phyloP scores from a whole-genome alignment of 2,329 filamentous ascomycete genomes.

The Nigrograna mackinnonii region DNA sequence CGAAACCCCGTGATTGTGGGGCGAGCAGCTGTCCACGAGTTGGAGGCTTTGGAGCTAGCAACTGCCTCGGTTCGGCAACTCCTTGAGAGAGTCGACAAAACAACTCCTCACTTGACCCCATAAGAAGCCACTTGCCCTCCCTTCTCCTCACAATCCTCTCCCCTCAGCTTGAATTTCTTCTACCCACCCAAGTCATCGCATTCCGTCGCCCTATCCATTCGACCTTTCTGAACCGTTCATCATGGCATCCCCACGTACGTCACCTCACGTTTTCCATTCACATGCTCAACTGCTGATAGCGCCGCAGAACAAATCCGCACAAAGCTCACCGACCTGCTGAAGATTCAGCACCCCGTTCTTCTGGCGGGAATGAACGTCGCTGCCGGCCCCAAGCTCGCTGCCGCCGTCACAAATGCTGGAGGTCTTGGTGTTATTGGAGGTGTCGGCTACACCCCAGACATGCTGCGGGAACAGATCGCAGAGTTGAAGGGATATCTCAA shows the following conservation, averaged over 20 bases:
- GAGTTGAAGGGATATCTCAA: constrained; percentile 87
- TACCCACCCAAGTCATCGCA: too few relatives aligned
- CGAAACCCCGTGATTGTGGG: too few relatives aligned
- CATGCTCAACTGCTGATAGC: constrained; percentile 26
- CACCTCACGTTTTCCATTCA: constrained; percentile 19
- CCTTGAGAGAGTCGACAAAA: not conserved
- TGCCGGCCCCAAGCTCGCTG: constrained; percentile 92
- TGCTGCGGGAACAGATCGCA: constrained; percentile 91
- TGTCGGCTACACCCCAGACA: constrained; percentile 93
- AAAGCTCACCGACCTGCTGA: constrained; percentile 90
- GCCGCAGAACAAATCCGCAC: constrained; percentile 82
- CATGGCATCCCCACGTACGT: constrained; percentile 83
- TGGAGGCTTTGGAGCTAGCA: too few relatives aligned
- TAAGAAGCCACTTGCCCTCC: too few relatives aligned
- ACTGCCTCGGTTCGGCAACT: not conserved
- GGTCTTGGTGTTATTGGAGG: constrained; percentile 96
- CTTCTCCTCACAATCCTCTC: too few relatives aligned
- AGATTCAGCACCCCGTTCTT: constrained; percentile 95
- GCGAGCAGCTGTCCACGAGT: too few relatives aligned
- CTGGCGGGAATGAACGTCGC: constrained; percentile 99
- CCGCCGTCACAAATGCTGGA: constrained; percentile 95
- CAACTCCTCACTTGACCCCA: not conserved
- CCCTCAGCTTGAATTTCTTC: too few relatives aligned
- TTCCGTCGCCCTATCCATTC: constrained; percentile 4
- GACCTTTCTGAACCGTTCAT: constrained; percentile 17